Base-by-base conservation (phyloP, 1,284 basidiomycete genomes). In the Pterula multifida region DNA sequence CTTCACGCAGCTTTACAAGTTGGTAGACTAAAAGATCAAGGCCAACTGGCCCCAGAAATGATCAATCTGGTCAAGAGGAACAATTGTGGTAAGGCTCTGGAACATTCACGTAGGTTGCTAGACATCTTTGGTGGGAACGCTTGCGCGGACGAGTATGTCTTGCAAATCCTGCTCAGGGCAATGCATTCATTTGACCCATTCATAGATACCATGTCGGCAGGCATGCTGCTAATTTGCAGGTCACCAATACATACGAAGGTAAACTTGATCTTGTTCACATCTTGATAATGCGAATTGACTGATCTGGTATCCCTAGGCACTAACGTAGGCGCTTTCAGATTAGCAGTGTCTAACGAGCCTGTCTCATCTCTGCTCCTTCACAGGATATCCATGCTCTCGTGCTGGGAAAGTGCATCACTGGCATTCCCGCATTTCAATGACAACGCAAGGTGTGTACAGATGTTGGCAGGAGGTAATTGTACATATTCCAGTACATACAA, bases 31-130 rank as follows among this genome's bases (percentile, higher is more conserved):
- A 97, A 97, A 71, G 95, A 98, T 57, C 62, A 70, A 45, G 86
- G 84, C 23, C 73, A 73, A 56, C 74, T 86, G 61, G 79, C 84
- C 19, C 87, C 95, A 1, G 93, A 98, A 66, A 95, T 95, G 92
- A 77, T 98, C 55, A 93, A 88, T 56, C 73, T 97, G 60, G 78
- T 97, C 55, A 98, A 98, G 75, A 78, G 91, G 56, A 98, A 98
- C 63, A 98, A 97, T 61, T 95, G 92, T 61, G 90, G 90, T 17
- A 93, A 94, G 68, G 93, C 93, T 1, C 68, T 96, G 47, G 71
- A 85, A 58, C 89, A 95, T 57, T 67, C 85, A 19, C 73, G 93
- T 23, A 69, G 77, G 49, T 69, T 97, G 48, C 68, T 97, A 57
- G 90, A 98, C 63, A 85, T 95, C 45, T 71, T 95, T 39, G 93